These are phyloP conservation scores for Agaricus subrufescens DNA, from an alignment of 768 basidiomycete genomes.

Conservation along the genomic window DNA sequence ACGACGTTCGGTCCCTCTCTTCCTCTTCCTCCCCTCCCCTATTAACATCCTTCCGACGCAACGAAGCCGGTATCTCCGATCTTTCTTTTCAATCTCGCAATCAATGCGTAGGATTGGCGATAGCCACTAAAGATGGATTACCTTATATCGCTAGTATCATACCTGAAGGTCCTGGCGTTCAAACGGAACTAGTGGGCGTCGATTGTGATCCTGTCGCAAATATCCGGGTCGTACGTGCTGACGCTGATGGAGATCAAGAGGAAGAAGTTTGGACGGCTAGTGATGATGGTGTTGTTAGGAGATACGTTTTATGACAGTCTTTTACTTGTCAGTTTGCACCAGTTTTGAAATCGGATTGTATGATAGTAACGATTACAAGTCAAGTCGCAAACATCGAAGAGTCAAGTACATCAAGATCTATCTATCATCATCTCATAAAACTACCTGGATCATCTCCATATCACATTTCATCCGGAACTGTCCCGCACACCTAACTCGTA, in stretches of 20 bases:
- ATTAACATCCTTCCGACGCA: conserved; percentile 38
- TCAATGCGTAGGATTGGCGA: conserved; percentile 30
- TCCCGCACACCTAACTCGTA: no score
- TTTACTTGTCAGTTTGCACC: no score
- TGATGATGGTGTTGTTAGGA: conserved; percentile 54
- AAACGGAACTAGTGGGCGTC: conserved; percentile 38
- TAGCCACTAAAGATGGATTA: conserved; percentile 57
- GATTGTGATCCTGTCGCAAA: conserved; percentile 30
- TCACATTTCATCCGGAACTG: no score
- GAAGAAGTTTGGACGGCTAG: conserved; percentile 49
- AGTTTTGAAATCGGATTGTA: no score
- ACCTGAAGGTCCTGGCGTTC: conserved; percentile 36
- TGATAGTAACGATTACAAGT: no score
- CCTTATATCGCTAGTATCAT: conserved; percentile 48
- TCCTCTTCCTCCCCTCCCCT: conserved; percentile 26
- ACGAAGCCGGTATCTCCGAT: conserved; percentile 46
- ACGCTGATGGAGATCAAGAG: conserved; percentile 9
- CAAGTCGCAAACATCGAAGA: no score
- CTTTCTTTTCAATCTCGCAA: conserved; percentile 27
- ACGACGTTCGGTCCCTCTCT: conserved; percentile 45
- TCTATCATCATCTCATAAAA: no score
- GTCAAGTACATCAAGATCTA: no score
- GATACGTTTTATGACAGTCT: not conserved
- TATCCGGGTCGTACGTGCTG: conserved; percentile 20
- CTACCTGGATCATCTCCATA: no score